Evolutionary conservation across 164 flowering plant genomes (phyloP).

Genomic region (Brasenia schreberi): DNA sequence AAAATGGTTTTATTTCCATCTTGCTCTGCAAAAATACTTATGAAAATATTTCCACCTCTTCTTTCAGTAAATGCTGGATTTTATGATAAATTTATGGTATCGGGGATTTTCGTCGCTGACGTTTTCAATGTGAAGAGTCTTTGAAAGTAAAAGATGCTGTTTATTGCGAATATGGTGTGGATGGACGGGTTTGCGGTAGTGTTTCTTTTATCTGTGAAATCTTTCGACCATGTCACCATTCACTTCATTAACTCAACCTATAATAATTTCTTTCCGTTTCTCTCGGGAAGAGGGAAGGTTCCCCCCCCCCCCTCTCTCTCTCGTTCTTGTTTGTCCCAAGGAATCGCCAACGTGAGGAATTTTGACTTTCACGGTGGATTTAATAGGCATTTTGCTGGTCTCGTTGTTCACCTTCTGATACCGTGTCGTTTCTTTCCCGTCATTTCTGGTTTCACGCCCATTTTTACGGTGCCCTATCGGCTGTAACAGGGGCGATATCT

Average conservation of each 20-base stretch:
- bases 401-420: not conserved
- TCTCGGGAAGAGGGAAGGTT: not conserved
- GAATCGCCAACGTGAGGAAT: not conserved
- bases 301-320: not conserved
- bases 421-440: not conserved
- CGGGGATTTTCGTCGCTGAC: no score
- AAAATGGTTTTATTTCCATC: no score
- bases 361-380: not conserved
- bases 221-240: not conserved
- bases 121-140: no score
- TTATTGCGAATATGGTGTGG: not conserved
- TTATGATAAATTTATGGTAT: no score
- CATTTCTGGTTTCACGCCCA: not conserved
- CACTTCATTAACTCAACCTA: not conserved
- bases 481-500: not conserved
- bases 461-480: not conserved
- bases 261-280: not conserved
- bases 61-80: no score
- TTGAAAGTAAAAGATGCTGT: no score
- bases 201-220: not conserved
- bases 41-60: no score
- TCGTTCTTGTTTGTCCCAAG: not conserved
- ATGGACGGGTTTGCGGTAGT: not conserved
- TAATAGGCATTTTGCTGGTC: not conserved
- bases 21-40: no score